phyloP scores from a whole-genome alignment of 257 asterid genomes.

The Echium plantagineum region DNA sequence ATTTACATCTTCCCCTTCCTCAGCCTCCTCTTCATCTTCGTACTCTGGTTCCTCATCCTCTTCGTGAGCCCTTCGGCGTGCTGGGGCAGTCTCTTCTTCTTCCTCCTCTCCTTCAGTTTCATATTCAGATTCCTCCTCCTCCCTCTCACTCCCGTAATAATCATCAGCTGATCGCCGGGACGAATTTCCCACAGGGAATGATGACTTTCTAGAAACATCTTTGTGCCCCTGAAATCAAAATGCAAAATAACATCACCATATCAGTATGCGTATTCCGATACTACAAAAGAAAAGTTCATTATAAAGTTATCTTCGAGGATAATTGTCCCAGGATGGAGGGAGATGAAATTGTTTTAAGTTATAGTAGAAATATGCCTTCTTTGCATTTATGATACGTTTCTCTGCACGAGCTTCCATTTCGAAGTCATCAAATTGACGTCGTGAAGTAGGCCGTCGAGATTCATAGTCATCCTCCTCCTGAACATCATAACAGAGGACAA shows the following conservation, averaged over 20 bases:
- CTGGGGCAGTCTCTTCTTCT: constrained; percentile 31
- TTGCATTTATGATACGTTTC: constrained; percentile 84
- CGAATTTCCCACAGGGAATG: constrained; percentile 40
- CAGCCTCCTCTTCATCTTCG: constrained; percentile 62
- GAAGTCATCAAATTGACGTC: constrained; percentile 72
- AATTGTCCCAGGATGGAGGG: neutral
- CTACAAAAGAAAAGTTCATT: neutral
- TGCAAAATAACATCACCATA: neutral
- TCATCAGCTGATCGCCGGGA: constrained; percentile 58
- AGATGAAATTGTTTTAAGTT: constrained; percentile 4
- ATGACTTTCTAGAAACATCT: constrained; percentile 45
- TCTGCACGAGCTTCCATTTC: constrained; percentile 93
- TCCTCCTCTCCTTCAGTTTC: constrained; percentile 93
- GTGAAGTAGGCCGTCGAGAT: constrained; percentile 55
- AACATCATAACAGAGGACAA: constrained; percentile 4
- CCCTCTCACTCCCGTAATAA: constrained; percentile 78
- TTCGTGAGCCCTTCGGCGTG: constrained; percentile 39
- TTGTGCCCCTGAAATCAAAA: constrained; percentile 46
- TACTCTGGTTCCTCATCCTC: constrained; percentile 24
- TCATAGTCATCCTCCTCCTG: constrained; percentile 90
- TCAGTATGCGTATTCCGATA: neutral
- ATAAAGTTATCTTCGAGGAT: neutral
- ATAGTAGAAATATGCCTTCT: constrained; percentile 48
- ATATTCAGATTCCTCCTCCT: constrained; percentile 92
- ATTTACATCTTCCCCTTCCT: constrained; percentile 60